These are phyloP conservation scores for Tetrapisispora taiwanensis DNA, from an alignment of 805 yeast species.

Conservation along the genomic window DNA sequence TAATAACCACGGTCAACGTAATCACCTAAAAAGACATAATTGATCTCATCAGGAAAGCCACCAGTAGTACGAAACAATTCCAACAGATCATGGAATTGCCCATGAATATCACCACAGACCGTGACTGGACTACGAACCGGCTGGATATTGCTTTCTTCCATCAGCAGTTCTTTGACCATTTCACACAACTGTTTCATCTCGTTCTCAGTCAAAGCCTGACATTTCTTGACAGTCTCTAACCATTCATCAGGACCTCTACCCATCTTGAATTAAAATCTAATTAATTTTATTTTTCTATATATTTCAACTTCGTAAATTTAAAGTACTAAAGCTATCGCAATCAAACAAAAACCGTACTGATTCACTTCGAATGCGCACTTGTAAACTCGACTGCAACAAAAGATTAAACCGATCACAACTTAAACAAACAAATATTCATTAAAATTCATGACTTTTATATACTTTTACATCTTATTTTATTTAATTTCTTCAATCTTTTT, in stretches of 20 bases:
- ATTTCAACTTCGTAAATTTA: too few species aligned
- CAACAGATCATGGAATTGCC: slow-evolving; percentile 89
- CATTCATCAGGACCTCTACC: slow-evolving; percentile 79
- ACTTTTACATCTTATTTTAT: too few species aligned
- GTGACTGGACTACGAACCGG: slow-evolving; percentile 91
- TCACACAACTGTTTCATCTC: slow-evolving; percentile 97
- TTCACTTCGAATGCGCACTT: too few species aligned
- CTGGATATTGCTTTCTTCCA: slow-evolving; percentile 94
- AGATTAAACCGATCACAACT: too few species aligned
- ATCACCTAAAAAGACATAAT: slow-evolving; percentile 86
- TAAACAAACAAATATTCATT: too few species aligned
- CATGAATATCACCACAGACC: slow-evolving; percentile 96
- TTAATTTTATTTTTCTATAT: too few species aligned
- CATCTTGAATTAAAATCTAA: slow-evolving; percentile 20
- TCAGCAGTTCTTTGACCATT: slow-evolving; percentile 81
- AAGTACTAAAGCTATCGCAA: too few species aligned
- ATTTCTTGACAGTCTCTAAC: slow-evolving; percentile 87
- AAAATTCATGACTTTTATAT: too few species aligned
- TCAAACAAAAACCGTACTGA: too few species aligned
- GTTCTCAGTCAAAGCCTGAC: slow-evolving; percentile 77
- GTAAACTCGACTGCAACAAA: too few species aligned
- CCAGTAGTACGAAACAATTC: slow-evolving; percentile 88
- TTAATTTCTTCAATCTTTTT: too few species aligned
- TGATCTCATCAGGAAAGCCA: slow-evolving; percentile 76
- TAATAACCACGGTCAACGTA: slow-evolving; percentile 98